These are phyloP conservation scores for Remersonia thermophila DNA, from an alignment of 2,329 filamentous ascomycete genomes.

Conservation along the genomic window DNA sequence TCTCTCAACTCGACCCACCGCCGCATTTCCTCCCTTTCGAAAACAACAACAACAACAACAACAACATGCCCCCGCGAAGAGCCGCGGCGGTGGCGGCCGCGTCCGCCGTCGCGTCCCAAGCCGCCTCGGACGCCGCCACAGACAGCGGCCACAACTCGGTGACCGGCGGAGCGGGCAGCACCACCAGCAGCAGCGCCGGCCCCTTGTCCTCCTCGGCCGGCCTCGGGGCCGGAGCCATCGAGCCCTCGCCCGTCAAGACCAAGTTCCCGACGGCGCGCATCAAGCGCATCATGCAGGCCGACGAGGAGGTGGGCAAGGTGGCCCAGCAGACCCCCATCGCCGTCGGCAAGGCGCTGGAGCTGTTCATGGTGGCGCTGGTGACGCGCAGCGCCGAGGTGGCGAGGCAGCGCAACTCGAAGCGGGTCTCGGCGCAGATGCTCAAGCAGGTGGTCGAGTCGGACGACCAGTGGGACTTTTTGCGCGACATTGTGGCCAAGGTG, in stretches of 20 bases:
- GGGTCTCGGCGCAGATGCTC: constrained; percentile 80
- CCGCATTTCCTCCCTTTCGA: background rate
- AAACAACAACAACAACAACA: background rate
- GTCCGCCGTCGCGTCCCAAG: constrained; percentile 2
- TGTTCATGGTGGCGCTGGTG: constrained; percentile 95
- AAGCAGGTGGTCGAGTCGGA: constrained; percentile 82
- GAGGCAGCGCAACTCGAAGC: constrained; percentile 69
- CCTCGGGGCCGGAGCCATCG: constrained; percentile 26
- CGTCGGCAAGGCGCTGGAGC: constrained; percentile 86
- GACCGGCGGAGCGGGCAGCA: background rate
- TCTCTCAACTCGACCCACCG: background rate
- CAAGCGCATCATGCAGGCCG: constrained; percentile 98
- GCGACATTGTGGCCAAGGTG: constrained; percentile 80
- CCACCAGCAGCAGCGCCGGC: constrained; percentile 5
- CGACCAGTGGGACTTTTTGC: constrained; percentile 87
- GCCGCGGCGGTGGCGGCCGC: constrained; percentile 21
- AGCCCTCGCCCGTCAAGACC: constrained; percentile 67
- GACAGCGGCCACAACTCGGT: too few species aligned
- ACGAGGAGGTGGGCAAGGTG: constrained; percentile 97
- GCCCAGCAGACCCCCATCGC: constrained; percentile 95
- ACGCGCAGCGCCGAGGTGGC: constrained; percentile 79
- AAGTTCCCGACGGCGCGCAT: constrained; percentile 96
- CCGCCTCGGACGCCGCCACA: background rate
- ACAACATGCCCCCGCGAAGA: constrained; percentile 7
- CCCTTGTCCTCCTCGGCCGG: too few species aligned